Evolutionary conservation across 306 rosid species (phyloP).

Genomic region (Rosa lucieae): DNA sequence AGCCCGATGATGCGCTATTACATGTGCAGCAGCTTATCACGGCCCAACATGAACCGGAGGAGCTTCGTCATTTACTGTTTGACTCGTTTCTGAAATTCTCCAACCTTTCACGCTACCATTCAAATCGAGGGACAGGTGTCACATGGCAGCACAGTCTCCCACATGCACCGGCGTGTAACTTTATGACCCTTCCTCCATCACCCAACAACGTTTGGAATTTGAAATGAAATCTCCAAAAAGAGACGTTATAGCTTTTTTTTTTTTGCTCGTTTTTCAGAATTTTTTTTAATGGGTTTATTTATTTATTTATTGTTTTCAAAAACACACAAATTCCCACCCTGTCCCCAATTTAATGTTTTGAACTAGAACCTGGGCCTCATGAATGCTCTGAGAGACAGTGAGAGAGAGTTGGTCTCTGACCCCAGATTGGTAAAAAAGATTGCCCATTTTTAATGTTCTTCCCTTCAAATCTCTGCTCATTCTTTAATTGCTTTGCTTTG

Average conservation of each 20-base stretch:
- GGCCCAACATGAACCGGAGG: neutral
- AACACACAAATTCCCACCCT: constrained; percentile 10
- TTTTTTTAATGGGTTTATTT: neutral
- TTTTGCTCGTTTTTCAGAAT: constrained; percentile 9
- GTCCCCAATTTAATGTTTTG: constrained; percentile 29
- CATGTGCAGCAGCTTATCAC: neutral
- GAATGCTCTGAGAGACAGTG: constrained; percentile 4
- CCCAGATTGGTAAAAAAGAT: neutral
- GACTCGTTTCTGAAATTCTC: neutral
- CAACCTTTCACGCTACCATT: neutral
- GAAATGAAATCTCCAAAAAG: constrained; percentile 52
- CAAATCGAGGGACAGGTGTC: neutral
- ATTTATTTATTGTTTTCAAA: neutral
- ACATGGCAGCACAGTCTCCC: neutral
- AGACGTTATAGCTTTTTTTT: constrained; percentile 66
- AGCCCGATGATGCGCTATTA: too few relatives aligned
- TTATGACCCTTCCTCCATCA: constrained; percentile 28
- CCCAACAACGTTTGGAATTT: constrained; percentile 57
- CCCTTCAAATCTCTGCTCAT: constrained; percentile 17
- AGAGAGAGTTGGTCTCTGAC: neutral
- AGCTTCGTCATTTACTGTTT: neutral
- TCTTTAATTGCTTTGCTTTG: constrained; percentile 19
- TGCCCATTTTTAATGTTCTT: constrained; percentile 13
- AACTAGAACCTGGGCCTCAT: constrained; percentile 15
- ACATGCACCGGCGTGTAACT: constrained; percentile 13